phyloP scores from a whole-genome alignment of 2,329 filamentous ascomycete genomes.

The Cucurbitaria berberidis region DNA sequence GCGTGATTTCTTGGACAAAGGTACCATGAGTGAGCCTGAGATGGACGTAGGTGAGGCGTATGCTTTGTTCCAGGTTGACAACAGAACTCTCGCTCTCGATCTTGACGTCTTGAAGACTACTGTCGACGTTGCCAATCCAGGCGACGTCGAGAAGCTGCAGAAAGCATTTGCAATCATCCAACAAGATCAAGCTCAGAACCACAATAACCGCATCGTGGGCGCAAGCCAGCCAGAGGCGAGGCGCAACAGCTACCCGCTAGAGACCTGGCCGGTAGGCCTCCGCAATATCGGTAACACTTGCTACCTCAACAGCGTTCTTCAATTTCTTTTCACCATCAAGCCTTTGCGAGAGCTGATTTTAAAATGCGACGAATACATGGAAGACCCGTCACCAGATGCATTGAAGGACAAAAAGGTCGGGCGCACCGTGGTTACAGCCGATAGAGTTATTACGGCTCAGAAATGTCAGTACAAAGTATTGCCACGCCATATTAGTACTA shows the following conservation, averaged over 20 bases:
- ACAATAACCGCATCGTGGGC: conserved; percentile 19
- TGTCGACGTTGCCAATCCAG: conserved; percentile 50
- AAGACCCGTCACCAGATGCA: conserved; percentile 69
- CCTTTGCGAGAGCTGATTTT: conserved; percentile 81
- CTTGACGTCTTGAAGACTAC: conserved; percentile 46
- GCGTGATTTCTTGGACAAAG: conserved; percentile 60
- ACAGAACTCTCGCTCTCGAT: conserved; percentile 59
- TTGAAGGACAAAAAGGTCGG: conserved; percentile 75
- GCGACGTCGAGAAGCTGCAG: conserved; percentile 53
- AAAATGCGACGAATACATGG: conserved; percentile 72
- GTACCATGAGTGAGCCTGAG: conserved; percentile 55
- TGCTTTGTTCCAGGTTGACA: conserved; percentile 52
- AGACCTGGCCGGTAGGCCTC: conserved; percentile 78
- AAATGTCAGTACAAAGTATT: conserved; percentile 70
- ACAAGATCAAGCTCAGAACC: conserved; percentile 35
- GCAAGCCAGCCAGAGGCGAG: conserved; percentile 20
- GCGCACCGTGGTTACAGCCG: conserved; percentile 68
- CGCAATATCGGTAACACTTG: conserved; percentile 97
- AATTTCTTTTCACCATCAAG: conserved; percentile 91
- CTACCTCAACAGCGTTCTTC: conserved; percentile 94
- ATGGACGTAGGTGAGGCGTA: conserved; percentile 59
- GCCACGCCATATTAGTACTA: conserved; percentile 9
- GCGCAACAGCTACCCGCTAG: conserved; percentile 41
- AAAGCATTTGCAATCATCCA: conserved; percentile 57
- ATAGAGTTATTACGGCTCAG: conserved; percentile 67